Percentiles rank a stretch among this genome's conserved stretches.
These are phyloP conservation scores for Dipodascopsis tothii DNA, from an alignment of 805 yeast species.

Conservation along the genomic window DNA sequence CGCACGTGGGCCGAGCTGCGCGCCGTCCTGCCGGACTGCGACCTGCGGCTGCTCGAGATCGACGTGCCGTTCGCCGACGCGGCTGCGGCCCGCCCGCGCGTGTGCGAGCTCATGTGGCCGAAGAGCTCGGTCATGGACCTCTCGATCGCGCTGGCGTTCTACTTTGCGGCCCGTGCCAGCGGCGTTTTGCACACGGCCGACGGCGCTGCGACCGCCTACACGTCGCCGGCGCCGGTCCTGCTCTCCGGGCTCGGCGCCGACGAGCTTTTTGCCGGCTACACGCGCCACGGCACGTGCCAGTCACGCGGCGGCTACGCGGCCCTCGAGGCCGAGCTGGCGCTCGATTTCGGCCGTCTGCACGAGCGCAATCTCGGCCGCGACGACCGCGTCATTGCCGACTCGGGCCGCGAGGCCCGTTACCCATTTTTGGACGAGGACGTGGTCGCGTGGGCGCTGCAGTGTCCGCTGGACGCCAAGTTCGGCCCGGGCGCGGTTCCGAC, in stretches of 20 bases:
- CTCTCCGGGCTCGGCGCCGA: slow-evolving; percentile 96
- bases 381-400: slow-evolving; percentile 73
- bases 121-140: slow-evolving; percentile 88
- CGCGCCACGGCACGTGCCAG: slow-evolving; percentile 52
- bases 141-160: slow-evolving; percentile 91
- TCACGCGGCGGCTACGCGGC: slow-evolving; percentile 35
- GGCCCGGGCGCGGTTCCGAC: slow-evolving; percentile 19
- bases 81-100: slow-evolving; percentile 42
- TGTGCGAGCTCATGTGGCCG: slow-evolving; percentile 68
- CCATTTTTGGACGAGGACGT: slow-evolving; percentile 44
- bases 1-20: slow-evolving; percentile 49
- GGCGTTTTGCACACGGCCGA: slow-evolving; percentile 29
- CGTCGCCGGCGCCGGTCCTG: slow-evolving; percentile 57
- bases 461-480: slow-evolving; percentile 35
- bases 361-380: slow-evolving; percentile 82
- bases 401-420: slow-evolving; percentile 81
- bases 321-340: slow-evolving; percentile 52
- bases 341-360: slow-evolving; percentile 68
- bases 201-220: too few relatives aligned
- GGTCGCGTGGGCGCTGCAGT: slow-evolving; percentile 34
- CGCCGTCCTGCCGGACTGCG: background rate
- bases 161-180: slow-evolving; percentile 68
- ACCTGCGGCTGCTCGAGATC: slow-evolving; percentile 46
- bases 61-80: slow-evolving; percentile 69
- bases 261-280: slow-evolving; percentile 92